These are phyloP conservation scores for Ceratopteris richardii DNA, from an alignment of 75 land plant species.

Conservation along the genomic window DNA sequence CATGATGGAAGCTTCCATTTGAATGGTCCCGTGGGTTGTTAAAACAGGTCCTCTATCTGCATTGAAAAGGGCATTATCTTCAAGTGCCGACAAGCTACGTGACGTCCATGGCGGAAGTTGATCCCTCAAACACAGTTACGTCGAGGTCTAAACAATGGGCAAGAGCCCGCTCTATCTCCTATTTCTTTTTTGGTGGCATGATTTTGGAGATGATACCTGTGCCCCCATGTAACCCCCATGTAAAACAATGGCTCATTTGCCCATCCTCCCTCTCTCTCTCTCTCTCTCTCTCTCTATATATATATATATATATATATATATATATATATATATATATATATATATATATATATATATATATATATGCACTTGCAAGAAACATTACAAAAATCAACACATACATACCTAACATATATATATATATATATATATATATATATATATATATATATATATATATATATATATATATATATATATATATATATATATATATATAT, in stretches of 20 bases:
- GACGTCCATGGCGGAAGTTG: slow-evolving; percentile 56
- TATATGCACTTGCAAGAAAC: too few relatives aligned
- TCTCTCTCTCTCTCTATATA: too few relatives aligned
- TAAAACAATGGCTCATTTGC: slow-evolving; percentile 92
- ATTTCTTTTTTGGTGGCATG: slow-evolving; percentile 39
- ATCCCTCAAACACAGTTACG: slow-evolving; percentile 44
- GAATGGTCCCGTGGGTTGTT: slow-evolving; percentile 69
- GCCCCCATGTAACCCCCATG: slow-evolving; percentile 96
- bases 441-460: too few relatives aligned
- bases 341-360: too few relatives aligned
- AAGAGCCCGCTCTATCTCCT: slow-evolving; percentile 47
- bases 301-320: too few relatives aligned
- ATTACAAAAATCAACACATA: too few relatives aligned
- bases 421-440: too few relatives aligned
- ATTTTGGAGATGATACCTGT: slow-evolving; percentile 72
- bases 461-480: too few relatives aligned
- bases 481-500: too few relatives aligned
- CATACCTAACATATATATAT: too few relatives aligned
- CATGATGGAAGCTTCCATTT: slow-evolving; percentile 98
- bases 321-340: too few relatives aligned
- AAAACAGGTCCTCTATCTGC: slow-evolving; percentile 87
- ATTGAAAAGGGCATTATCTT: slow-evolving; percentile 65
- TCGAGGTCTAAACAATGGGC: slow-evolving; percentile 65
- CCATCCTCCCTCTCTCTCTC: slow-evolving; percentile 3
- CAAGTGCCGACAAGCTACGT: slow-evolving; percentile 90